Percentiles rank a stretch among this genome's conserved stretches.
Conservation (phyloP, 768 basidiomycete genomes). For the Rhizopogon rudus region DNA sequence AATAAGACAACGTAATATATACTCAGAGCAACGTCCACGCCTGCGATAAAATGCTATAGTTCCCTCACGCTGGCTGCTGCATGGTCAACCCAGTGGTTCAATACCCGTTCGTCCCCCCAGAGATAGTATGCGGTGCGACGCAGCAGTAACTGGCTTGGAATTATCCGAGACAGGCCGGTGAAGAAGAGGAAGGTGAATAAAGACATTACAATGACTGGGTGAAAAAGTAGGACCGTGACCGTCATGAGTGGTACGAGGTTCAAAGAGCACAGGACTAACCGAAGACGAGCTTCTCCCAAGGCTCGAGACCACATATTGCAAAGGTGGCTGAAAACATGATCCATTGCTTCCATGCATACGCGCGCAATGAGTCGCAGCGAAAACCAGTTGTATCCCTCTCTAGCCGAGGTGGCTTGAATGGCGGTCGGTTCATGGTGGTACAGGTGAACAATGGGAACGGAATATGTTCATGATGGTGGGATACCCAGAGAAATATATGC, state of each 20-base stretch:
- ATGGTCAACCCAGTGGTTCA: conserved; percentile 9
- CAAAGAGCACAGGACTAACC: conserved; percentile 30
- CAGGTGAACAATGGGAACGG: neutral
- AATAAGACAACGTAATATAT: neutral
- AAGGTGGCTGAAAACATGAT: conserved; percentile 51
- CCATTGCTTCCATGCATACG: conserved; percentile 39
- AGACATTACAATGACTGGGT: conserved; percentile 31
- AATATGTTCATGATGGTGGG: neutral
- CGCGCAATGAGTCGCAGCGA: conserved; percentile 2
- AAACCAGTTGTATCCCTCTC: neutral
- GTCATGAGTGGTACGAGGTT: neutral
- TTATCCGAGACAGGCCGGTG: conserved; percentile 44
- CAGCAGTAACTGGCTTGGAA: conserved; percentile 49
- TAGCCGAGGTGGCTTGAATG: neutral
- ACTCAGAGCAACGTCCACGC: neutral
- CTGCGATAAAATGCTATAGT: neutral
- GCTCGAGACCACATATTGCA: conserved; percentile 49
- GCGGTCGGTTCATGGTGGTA: neutral
- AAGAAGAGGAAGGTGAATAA: conserved; percentile 35
- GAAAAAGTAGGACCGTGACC: neutral
- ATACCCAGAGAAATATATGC: neutral
- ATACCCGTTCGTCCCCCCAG: conserved; percentile 32
- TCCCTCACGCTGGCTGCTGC: conserved; percentile 1
- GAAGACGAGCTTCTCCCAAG: conserved; percentile 55
- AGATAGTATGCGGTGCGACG: conserved; percentile 52